Base-by-base conservation (phyloP, 176 grass and related monocot species). In the Luzula sylvatica region DNA sequence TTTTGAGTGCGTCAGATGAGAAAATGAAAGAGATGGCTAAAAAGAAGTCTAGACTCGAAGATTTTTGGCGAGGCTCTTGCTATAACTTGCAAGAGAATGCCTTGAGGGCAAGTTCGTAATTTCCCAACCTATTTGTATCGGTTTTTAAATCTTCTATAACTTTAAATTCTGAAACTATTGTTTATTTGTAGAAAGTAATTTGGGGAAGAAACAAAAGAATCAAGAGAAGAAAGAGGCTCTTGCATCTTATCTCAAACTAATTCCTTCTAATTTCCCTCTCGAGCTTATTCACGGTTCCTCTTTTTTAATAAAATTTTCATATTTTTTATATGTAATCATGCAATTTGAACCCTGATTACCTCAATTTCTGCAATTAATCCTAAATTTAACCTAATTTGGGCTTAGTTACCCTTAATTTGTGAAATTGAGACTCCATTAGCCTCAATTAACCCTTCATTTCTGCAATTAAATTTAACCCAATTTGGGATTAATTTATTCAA, bases 281-380 rank as follows among this genome's bases (percentile, higher is more conserved):
- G 75, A 79, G 46, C 68, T 79, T 20, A 67, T 79, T 72, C 75
- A 79, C 52, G 75, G 75, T 79, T 59, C 17, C 1, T 38, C 45
- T 38, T 49, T n/a, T 18, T 0, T 28, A 47, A 32, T 32, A 18
- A 40, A 44, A 42, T 9, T 56, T 3, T 43, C 5, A 54, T 18
- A 70, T 15, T 12, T 29, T 9, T 9, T 25, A 58, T 9, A 7
- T 35, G 7, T 7, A 35, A 35, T 35, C 30, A 35, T 35, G 30
- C 30, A 35, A 35, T 35, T 2, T 4, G 9, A 9, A 4, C 30
- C 30, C 30, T 35, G 5, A 7, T 35, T 35, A 9, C 30, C 30
- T 1, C 9, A 35, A 1, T 35, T 35, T 35, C 9, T 35, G 30
- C 30, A 35, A 35, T 9, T 35, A 35, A 35, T 0, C 30, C 5